Conservation (phyloP, 176 grass and related monocot species). For the Stipa capillata region DNA sequence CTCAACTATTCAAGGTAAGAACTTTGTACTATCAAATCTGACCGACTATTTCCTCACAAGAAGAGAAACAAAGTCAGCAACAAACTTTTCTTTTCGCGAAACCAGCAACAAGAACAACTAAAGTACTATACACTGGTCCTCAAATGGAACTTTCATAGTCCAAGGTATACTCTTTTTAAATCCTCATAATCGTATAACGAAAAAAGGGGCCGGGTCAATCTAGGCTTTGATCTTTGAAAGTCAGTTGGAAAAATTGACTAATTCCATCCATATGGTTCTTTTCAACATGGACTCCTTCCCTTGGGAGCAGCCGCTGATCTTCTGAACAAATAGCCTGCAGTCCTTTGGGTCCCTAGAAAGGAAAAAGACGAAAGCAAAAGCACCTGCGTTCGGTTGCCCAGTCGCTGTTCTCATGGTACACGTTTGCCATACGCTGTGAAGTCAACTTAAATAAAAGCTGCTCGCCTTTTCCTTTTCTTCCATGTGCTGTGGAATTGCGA, state of each 20-base stretch:
- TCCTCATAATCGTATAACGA: not conserved
- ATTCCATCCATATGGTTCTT: constrained; percentile 3
- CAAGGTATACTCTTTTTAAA: not conserved
- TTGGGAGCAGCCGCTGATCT: not conserved
- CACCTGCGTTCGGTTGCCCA: not conserved
- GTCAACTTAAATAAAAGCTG: not conserved
- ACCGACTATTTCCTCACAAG: too few species aligned
- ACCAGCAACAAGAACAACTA: too few species aligned
- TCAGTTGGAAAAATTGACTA: not conserved
- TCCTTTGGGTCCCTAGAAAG: not conserved
- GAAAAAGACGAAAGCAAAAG: not conserved
- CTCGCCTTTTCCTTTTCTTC: not conserved
- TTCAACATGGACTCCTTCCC: constrained; percentile 14
- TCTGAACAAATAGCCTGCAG: not conserved
- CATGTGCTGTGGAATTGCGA: not conserved
- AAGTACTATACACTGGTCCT: not conserved
- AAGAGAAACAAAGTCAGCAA: too few species aligned
- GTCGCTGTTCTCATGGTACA: constrained; percentile 11
- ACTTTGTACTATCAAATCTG: not conserved
- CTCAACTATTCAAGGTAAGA: not conserved
- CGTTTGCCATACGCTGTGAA: not conserved
- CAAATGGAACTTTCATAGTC: too few species aligned
- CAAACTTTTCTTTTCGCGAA: too few species aligned
- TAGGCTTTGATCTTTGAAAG: not conserved
- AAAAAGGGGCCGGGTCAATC: not conserved